A percentile compares a stretch with the other conserved stretches of the same genome.
Evolutionary conservation across 108 stramenopile species (phyloP).

Genomic region (Skeletonema potamos): DNA sequence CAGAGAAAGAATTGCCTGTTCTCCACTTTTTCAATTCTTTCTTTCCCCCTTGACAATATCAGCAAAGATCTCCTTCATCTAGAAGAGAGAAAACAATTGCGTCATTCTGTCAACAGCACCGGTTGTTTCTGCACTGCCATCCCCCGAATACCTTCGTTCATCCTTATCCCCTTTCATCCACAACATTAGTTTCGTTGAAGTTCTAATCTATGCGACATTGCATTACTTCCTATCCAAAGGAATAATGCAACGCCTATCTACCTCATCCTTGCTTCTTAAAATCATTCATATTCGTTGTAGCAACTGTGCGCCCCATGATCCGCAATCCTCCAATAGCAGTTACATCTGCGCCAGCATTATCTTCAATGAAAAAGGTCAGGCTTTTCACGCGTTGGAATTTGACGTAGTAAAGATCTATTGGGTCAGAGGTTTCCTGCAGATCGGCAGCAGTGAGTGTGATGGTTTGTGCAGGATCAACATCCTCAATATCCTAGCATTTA

Average conservation of each 20-base stretch:
- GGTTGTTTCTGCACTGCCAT: background rate
- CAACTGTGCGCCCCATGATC: slow-evolving; percentile 70
- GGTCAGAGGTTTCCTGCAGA: slow-evolving; percentile 62
- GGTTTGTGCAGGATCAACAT: slow-evolving; percentile 81
- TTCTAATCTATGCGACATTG: background rate
- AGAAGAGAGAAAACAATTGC: background rate
- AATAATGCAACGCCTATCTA: slow-evolving; percentile 36
- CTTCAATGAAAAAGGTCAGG: slow-evolving; percentile 84
- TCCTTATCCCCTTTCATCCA: background rate
- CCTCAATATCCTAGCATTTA: slow-evolving; percentile 64
- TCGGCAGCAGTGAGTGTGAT: slow-evolving; percentile 72
- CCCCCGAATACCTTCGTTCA: background rate
- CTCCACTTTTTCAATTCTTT: background rate
- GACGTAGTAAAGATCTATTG: slow-evolving; percentile 70
- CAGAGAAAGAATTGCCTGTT: background rate
- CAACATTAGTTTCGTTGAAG: background rate
- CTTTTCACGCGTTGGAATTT: slow-evolving; percentile 84
- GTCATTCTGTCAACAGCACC: background rate
- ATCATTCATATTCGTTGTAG: slow-evolving; percentile 80
- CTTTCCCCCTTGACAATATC: background rate
- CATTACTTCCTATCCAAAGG: background rate
- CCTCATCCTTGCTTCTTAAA: slow-evolving; percentile 82
- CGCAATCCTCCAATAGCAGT: slow-evolving; percentile 73
- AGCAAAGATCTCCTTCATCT: background rate
- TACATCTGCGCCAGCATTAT: slow-evolving; percentile 83